Base-by-base conservation (phyloP, 192 early-diverging fungal species). In the Dispira simplex region DNA sequence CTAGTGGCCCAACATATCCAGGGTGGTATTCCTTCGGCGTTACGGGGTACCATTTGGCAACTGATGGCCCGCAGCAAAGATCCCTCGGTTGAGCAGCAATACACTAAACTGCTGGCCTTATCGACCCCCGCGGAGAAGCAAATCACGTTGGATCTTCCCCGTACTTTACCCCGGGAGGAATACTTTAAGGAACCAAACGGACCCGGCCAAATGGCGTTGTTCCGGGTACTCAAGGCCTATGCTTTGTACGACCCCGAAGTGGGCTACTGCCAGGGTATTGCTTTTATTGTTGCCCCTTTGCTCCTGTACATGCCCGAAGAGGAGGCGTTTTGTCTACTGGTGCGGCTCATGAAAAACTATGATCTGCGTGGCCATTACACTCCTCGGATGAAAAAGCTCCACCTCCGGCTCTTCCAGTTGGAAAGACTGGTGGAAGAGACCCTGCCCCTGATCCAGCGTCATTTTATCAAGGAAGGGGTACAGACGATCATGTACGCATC, bases 251-350 rank as follows among this genome's bases (percentile, higher is more conserved):
- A 99, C 69, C 65, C 74, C 8, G 93, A 98, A 54, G 85, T 98
- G 53, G 97, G 97, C 6, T 99, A 99, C 79, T 97, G 93, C 69
- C 97, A 98, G 74, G 95, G 95, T 8, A 79, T 99, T 23, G 81
- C 90, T 10, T 97, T 95, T 75, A 77, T 99, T 27, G 90, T 90
- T 23, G 95, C 90, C 0, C 88, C 93, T 10, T 62, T 99, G 67
- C 73, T 99, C 48, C 66, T 95, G 43, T 90, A 95, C 71, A 97
- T 93, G 94, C 91, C 93, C 20, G 95, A 96, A 55, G 93, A 94
- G 69, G 91, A 98, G 70, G 90, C 95, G 0, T 99, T 99, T 74
- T 88, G 92, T 75, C 81, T 92, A 55, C 77, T 96, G 14, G 92
- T 92, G 27, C 80, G 84, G 45, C 74, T 99, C 55, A 98, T 99